Evolutionary conservation across 2,329 filamentous ascomycete species (phyloP).

Genomic region (Dactylellina parvicollis): DNA sequence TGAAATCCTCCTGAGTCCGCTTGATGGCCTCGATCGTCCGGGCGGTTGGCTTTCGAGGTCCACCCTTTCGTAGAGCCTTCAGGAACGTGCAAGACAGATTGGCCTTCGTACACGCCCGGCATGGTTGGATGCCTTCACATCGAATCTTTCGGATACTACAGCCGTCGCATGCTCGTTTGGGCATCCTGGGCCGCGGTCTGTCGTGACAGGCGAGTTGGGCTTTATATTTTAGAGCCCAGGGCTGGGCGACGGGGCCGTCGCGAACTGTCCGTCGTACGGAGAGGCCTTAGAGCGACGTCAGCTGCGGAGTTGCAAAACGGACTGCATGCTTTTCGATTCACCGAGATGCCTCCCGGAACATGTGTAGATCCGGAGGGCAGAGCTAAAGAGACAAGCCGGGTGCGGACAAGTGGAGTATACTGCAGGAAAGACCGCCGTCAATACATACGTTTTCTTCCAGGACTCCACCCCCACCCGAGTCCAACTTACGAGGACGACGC

Average conservation of each 20-base stretch:
- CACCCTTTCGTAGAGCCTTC: constrained; percentile 63
- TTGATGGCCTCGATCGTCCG: constrained; percentile 64
- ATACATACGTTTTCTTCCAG: too few species aligned
- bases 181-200: constrained; percentile 54
- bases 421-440: background rate
- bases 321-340: background rate
- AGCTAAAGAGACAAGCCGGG: background rate
- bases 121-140: constrained; percentile 65
- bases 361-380: background rate
- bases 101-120: constrained; percentile 63
- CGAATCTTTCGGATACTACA: constrained; percentile 68
- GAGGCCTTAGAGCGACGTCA: constrained; percentile 29
- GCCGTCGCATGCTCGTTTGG: constrained; percentile 65
- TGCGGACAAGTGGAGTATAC: background rate
- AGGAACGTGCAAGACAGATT: constrained; percentile 67
- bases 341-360: constrained; percentile 27
- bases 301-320: constrained; percentile 29
- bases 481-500: too few species aligned
- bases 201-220: background rate
- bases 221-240: constrained; percentile 12
- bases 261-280: constrained; percentile 5
- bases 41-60: constrained; percentile 64
- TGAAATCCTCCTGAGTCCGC: constrained; percentile 57
- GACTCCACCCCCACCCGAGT: too few species aligned
- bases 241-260: constrained; percentile 22